phyloP scores from a whole-genome alignment of 2,329 filamentous ascomycete genomes.

The Cladobotryum protrusum region DNA sequence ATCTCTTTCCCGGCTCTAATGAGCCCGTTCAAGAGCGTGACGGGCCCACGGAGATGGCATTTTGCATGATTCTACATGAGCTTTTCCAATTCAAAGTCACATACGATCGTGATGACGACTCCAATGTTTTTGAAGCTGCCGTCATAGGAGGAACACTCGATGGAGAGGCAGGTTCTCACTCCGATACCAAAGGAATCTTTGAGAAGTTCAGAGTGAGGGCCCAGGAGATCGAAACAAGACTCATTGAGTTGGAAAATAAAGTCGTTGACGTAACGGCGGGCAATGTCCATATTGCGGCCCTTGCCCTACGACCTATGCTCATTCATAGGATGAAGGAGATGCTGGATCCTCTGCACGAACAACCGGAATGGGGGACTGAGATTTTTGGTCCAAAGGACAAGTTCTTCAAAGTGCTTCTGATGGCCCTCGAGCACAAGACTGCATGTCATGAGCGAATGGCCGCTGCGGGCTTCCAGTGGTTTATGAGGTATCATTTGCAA shows the following conservation, averaged over 20 bases:
- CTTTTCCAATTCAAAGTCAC: constrained; percentile 44
- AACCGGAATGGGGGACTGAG: constrained; percentile 45
- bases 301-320: constrained; percentile 41
- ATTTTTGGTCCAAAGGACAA: constrained; percentile 45
- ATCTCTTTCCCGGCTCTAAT: constrained; percentile 48
- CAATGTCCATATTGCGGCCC: constrained; percentile 45
- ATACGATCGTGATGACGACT: constrained; percentile 35
- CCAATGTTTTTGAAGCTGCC: constrained; percentile 43
- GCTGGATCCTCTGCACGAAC: constrained; percentile 39
- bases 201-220: constrained; percentile 38
- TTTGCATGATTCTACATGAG: constrained; percentile 45
- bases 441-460: constrained; percentile 37
- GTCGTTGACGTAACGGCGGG: constrained; percentile 48
- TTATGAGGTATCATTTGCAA: constrained; percentile 48
- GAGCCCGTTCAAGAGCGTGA: constrained; percentile 46
- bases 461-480: constrained; percentile 49
- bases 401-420: constrained; percentile 48
- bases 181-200: constrained; percentile 19
- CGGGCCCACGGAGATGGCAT: constrained; percentile 57
- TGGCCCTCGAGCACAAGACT: constrained; percentile 42
- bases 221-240: constrained; percentile 34
- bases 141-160: constrained; percentile 39
- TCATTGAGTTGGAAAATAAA: constrained; percentile 41
- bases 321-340: constrained; percentile 44
- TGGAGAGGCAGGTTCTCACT: constrained; percentile 18